Evolutionary conservation across 176 grass and related monocot genomes (phyloP).

Genomic region (Calamus simplicifolius): DNA sequence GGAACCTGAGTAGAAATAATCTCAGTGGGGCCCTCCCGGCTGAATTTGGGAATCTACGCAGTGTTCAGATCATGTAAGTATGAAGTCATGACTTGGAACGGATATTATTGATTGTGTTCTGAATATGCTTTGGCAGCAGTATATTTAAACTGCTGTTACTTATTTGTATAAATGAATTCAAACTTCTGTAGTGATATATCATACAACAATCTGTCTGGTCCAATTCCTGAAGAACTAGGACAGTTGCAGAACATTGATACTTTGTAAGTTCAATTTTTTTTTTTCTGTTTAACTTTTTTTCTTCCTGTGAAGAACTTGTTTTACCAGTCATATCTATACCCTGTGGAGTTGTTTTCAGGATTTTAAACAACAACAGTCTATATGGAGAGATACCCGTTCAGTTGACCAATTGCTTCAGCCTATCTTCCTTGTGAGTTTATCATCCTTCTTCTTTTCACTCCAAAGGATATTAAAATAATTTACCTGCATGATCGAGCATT

Average conservation of each 20-base stretch:
- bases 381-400: slow-evolving; percentile 79
- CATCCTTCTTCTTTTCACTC: not conserved
- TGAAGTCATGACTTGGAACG: too few species aligned
- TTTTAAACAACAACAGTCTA: slow-evolving; percentile 90
- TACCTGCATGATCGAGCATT: slow-evolving; percentile 11
- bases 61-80: slow-evolving; percentile 88
- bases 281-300: slow-evolving; percentile 12
- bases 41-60: slow-evolving; percentile 95
- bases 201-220: slow-evolving; percentile 57
- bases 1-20: slow-evolving; percentile 88
- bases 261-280: slow-evolving; percentile 44
- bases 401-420: slow-evolving; percentile 86
- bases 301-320: slow-evolving; percentile 4
- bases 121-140: too few species aligned
- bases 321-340: not conserved
- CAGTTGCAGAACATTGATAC: slow-evolving; percentile 85
- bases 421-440: slow-evolving; percentile 64
- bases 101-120: too few species aligned
- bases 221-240: slow-evolving; percentile 82
- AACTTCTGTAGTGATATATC: slow-evolving; percentile 65
- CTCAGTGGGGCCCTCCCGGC: slow-evolving; percentile 58
- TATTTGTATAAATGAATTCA: slow-evolving; percentile 11
- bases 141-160: too few species aligned
- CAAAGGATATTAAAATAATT: not conserved
- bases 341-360: slow-evolving; percentile 36